Percentiles rank a stretch among this genome's conserved stretches.
Evolutionary conservation across 495 filamentous ascomycete genomes (phyloP).

Genomic region (Penicillium cataractarum): DNA sequence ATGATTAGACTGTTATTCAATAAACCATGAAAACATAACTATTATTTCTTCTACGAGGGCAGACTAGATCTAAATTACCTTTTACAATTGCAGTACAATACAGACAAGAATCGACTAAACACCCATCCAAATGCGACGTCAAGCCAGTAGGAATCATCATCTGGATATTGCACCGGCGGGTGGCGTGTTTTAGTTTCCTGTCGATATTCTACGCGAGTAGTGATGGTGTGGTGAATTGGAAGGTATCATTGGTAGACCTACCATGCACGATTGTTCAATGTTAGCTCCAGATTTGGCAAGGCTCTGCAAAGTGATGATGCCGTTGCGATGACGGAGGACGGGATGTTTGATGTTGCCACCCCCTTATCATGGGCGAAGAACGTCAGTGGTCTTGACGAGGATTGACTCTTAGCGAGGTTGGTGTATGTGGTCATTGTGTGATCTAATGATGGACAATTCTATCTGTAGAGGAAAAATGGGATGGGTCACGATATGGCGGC

Average conservation of each 20-base stretch:
- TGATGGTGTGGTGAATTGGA: not conserved
- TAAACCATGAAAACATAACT: no score
- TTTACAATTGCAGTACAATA: not conserved
- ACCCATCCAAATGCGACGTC: not conserved
- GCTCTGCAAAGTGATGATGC: not conserved
- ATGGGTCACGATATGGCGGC: no score
- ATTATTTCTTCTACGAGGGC: not conserved
- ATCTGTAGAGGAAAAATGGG: no score
- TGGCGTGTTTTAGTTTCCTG: not conserved
- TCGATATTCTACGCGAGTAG: not conserved
- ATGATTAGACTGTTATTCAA: not conserved
- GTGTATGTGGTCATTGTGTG: not conserved
- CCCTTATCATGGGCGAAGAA: not conserved
- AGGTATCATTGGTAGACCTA: not conserved
- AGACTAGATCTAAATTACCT: not conserved
- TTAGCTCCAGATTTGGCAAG: not conserved
- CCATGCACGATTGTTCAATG: not conserved
- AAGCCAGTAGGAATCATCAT: not conserved
- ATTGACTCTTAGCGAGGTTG: not conserved
- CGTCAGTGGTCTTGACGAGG: not conserved
- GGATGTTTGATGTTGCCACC: conserved; percentile 3
- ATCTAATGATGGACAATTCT: no score
- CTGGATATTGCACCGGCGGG: not conserved
- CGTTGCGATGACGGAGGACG: not conserved
- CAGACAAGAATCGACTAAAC: not conserved